A percentile compares a stretch with the other conserved stretches of the same genome.
These are phyloP conservation scores for Dothistroma septosporum DNA, from an alignment of 2,329 filamentous ascomycete species.

Conservation along the genomic window DNA sequence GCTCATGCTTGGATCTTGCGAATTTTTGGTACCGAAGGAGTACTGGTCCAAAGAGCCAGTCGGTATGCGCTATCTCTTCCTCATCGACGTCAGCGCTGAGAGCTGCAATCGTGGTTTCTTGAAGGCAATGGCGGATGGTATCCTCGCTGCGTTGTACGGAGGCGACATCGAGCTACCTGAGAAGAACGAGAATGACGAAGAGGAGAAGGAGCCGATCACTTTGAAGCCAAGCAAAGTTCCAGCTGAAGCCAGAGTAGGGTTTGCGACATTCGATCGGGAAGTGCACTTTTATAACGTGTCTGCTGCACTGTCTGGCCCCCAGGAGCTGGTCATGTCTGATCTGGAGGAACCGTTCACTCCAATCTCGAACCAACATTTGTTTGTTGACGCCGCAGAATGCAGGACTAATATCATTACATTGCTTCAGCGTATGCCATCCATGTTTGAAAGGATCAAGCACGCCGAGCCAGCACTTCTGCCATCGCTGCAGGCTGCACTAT, in stretches of 20 bases:
- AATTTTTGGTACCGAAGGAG: conserved; percentile 95
- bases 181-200: conserved; percentile 48
- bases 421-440: conserved; percentile 73
- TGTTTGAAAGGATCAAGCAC: conserved; percentile 85
- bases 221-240: conserved; percentile 58
- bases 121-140: conserved; percentile 84
- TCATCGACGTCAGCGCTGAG: conserved; percentile 91
- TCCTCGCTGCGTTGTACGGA: conserved; percentile 79
- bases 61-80: conserved; percentile 79
- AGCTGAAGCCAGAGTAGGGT: conserved; percentile 79
- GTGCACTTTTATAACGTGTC: conserved; percentile 97
- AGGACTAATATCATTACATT: conserved; percentile 83
- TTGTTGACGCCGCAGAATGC: conserved; percentile 90
- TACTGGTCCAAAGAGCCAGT: conserved; percentile 97
- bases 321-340: conserved; percentile 99
- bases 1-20: conserved; percentile 84
- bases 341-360: conserved; percentile 95
- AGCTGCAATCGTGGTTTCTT: conserved; percentile 86
- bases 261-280: conserved; percentile 93
- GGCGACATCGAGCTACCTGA: conserved; percentile 51
- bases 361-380: conserved; percentile 74
- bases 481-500: conserved; percentile 74
- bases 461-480: conserved; percentile 86
- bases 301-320: conserved; percentile 73
- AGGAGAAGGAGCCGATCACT: conserved; percentile 42